Base-by-base conservation (phyloP, 148 eudicot genomes). In the Vaccinium corymbosum region DNA sequence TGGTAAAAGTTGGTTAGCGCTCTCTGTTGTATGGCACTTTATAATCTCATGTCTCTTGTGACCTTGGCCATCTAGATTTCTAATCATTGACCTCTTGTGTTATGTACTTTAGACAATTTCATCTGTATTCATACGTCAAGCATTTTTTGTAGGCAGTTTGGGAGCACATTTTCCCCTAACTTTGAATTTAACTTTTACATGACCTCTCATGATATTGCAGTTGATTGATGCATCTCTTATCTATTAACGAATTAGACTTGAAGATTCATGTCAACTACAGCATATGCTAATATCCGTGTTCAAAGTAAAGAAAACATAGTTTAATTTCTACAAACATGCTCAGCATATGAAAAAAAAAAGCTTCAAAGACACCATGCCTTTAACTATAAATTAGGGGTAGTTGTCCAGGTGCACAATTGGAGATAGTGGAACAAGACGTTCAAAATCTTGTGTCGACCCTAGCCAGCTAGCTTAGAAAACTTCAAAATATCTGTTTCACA, bases 401-500 rank as follows among this genome's bases (percentile, higher is more conserved):
- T 49, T 76, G 53, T n/a, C 79, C 32, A 29, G 25, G 79, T 42
- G 17, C 80, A 52, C 80, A 22, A 22, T 22, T n/a, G 35, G 42
- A 50, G 59, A 78, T 20, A 25, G 80, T 19, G 42, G 61, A 22
- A n/a, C 35, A 25, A 76, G 57, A 76, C 57, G 50, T 76, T 7
- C 11, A 62, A 62, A n/a, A 22, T 64, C 71, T 64, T 64, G 71
- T 29, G 25, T 22, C 12, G 22, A 64, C 32, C 14, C 70, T 53
- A 50, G 19, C 35, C 22, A 78, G 35, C 48, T 87, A 89, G 90
- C 85, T 91, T 90, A 38, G 90, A 73, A 80, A 87, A 90, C 84
- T 87, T 91, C 2, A 87, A 86, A 52, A 87, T 50, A 75, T 92
- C 90, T 10, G 85, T 81, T 50, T 91, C 88, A 78, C 80, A 85